Evolutionary conservation across 2,329 filamentous ascomycete genomes (phyloP), one percentile per base, ranked within the genome.

Genomic region (Cryphonectria carpinicola): DNA sequence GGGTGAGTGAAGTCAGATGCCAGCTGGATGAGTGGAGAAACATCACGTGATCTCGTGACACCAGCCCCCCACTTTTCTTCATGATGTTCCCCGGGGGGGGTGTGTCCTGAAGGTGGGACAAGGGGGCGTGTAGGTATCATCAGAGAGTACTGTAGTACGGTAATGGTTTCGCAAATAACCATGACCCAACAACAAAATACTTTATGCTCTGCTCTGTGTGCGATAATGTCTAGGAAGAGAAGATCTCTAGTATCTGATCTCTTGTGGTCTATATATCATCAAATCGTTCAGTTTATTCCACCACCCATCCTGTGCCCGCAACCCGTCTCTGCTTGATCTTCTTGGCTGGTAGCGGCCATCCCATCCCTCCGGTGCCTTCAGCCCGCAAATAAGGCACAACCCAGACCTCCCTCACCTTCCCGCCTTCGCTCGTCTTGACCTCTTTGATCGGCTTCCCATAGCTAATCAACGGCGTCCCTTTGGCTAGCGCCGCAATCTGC

Each of bases 391-490:
- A 92, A 64, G 95, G 91, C 74, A 95, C 88, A 2, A 97, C 92
- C 88, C 93, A 97, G 76, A 92, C 94, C 80, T 96, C 92, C 65
- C 95, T 87, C 73, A 82, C 82, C 71, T 78, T 83, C 35, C 78
- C 78, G 0, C 79, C 80, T 19, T 81, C 79, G 37, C 78, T 76
- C 63, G 79, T 81, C 65, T 87, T 83, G 19, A 93, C 88, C 84
- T 96, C 95, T 75, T 96, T 96, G 78, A 98, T 90, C 0, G 96
- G 95, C 83, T 98, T 98, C 4, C 94, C 93, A 75, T 95, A 94
- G 52, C 88, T 88, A 32, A 98, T 80, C 68, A 99, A 83, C 65
- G 94, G 93, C 17, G 96, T 98, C 0, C 93, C 93, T 78, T 94
- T 92, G 6, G 94, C 93, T 68, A 98, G 84, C 1, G 89, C 89